Evolutionary conservation across 345 rosid species (phyloP).

Genomic region (Citrus glauca): DNA sequence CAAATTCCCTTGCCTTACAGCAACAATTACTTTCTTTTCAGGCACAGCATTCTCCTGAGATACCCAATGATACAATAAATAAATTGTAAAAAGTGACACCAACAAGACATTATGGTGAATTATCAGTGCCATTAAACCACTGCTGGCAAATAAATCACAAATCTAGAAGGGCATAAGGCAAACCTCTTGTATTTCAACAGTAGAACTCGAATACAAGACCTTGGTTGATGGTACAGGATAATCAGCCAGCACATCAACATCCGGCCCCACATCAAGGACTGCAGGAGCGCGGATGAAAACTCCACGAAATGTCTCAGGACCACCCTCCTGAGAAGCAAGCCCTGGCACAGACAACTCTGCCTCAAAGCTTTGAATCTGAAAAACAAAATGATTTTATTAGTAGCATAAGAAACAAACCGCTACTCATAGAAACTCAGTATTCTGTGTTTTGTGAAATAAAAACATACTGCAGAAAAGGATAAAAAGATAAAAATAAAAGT

Average conservation of each 20-base stretch:
- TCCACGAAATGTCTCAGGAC: constrained; percentile 78
- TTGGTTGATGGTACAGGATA: constrained; percentile 63
- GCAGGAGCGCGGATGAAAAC: constrained; percentile 98
- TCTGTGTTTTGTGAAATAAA: background rate
- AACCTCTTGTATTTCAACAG: constrained; percentile 82
- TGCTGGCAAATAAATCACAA: background rate
- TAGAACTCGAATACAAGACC: constrained; percentile 68
- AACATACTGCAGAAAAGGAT: background rate
- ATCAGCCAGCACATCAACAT: constrained; percentile 81
- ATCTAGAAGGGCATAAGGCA: constrained; percentile 2
- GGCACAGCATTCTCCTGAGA: constrained; percentile 63
- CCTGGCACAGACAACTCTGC: constrained; percentile 71
- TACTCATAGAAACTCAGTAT: background rate
- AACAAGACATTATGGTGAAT: background rate
- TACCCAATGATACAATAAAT: background rate
- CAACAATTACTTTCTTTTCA: constrained; percentile 74
- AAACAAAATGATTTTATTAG: background rate
- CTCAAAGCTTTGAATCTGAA: constrained; percentile 93
- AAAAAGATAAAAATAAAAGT: background rate
- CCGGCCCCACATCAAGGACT: constrained; percentile 72
- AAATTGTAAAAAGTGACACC: background rate
- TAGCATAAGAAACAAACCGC: background rate
- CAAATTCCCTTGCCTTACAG: constrained; percentile 77
- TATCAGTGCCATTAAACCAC: background rate
- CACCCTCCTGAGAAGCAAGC: constrained; percentile 81